Percentiles rank a stretch among this genome's conserved stretches.
These are phyloP conservation scores for Arachnomyces sp. DNA, from an alignment of 2,329 filamentous ascomycete species.

Conservation along the genomic window DNA sequence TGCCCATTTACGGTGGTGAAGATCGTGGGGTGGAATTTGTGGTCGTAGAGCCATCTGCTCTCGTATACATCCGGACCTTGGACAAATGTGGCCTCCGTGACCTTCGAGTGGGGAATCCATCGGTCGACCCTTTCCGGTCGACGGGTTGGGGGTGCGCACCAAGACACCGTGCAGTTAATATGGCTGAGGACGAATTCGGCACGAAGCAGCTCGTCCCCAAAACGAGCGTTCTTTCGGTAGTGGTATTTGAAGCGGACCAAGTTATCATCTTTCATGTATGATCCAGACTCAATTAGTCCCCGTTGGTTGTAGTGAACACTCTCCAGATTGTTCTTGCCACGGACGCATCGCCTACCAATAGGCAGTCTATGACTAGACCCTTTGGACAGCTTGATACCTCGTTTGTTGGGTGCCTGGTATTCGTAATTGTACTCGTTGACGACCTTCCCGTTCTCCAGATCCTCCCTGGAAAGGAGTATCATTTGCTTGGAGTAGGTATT, in stretches of 20 bases:
- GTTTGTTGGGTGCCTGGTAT: slow-evolving; percentile 23
- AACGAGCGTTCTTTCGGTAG: slow-evolving; percentile 47
- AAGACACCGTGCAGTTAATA: slow-evolving; percentile 46
- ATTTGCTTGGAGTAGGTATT: slow-evolving; percentile 43
- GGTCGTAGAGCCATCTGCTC: slow-evolving; percentile 42
- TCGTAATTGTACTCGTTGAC: slow-evolving; percentile 45
- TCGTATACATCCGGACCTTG: slow-evolving; percentile 46
- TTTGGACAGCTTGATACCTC: slow-evolving; percentile 19
- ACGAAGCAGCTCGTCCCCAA: slow-evolving; percentile 48
- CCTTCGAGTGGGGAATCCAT: slow-evolving; percentile 49
- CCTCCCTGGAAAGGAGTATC: slow-evolving; percentile 36
- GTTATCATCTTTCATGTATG: slow-evolving; percentile 45
- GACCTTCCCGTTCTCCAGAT: slow-evolving; percentile 36
- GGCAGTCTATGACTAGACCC: slow-evolving; percentile 30
- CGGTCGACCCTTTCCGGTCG: slow-evolving; percentile 44
- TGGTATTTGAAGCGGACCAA: slow-evolving; percentile 47
- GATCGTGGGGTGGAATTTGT: slow-evolving; percentile 42
- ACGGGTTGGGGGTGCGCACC: slow-evolving; percentile 44
- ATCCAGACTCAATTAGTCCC: slow-evolving; percentile 46
- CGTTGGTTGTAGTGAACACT: slow-evolving; percentile 45
- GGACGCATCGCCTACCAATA: slow-evolving; percentile 39
- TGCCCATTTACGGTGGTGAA: slow-evolving; percentile 43
- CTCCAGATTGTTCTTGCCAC: slow-evolving; percentile 38
- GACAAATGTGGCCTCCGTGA: slow-evolving; percentile 48
- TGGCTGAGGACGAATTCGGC: slow-evolving; percentile 48